Percentiles rank a stretch among this genome's conserved stretches.
phyloP scores from a whole-genome alignment of 495 filamentous ascomycete genomes.

The Sordaria brevicollis region DNA sequence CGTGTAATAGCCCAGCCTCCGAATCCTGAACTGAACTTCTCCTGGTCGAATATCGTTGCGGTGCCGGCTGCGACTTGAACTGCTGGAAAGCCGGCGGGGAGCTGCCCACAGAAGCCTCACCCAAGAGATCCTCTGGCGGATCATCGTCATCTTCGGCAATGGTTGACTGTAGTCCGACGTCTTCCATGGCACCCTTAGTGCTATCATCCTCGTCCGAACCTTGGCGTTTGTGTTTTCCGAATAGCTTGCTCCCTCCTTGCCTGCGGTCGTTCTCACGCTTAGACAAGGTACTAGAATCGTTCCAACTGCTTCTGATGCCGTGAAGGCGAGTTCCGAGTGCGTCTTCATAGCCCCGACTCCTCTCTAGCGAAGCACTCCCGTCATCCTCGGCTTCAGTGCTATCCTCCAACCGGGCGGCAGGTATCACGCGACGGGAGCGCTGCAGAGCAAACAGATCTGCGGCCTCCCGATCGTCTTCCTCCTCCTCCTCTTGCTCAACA shows the following conservation, averaged over 20 bases:
- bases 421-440: slow-evolving; percentile 78
- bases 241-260: slow-evolving; percentile 36
- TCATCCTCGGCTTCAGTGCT: slow-evolving; percentile 72
- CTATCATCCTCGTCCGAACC: slow-evolving; percentile 38
- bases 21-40: slow-evolving; percentile 16
- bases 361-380: slow-evolving; percentile 44
- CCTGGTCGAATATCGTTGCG: slow-evolving; percentile 14
- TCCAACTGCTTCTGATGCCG: slow-evolving; percentile 54
- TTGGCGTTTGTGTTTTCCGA: slow-evolving; percentile 19
- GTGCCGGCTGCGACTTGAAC: slow-evolving; percentile 40
- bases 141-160: slow-evolving; percentile 45
- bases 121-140: slow-evolving; percentile 48
- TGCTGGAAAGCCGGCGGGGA: slow-evolving; percentile 80
- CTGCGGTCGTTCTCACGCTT: slow-evolving; percentile 12
- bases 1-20: slow-evolving; percentile 13
- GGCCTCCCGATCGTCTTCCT: slow-evolving; percentile 82
- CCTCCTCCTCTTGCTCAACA: slow-evolving; percentile 73
- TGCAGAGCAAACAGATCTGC: slow-evolving; percentile 90
- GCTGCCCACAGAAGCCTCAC: slow-evolving; percentile 47
- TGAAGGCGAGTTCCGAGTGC: slow-evolving; percentile 32
- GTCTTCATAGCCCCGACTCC: slow-evolving; percentile 42
- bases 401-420: slow-evolving; percentile 64
- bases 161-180: slow-evolving; percentile 69
- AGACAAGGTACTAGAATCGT: slow-evolving; percentile 35
- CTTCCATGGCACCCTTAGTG: slow-evolving; percentile 65